Conservation (phyloP, 2,329 filamentous ascomycete genomes). For the Aspergillus vadensis region DNA sequence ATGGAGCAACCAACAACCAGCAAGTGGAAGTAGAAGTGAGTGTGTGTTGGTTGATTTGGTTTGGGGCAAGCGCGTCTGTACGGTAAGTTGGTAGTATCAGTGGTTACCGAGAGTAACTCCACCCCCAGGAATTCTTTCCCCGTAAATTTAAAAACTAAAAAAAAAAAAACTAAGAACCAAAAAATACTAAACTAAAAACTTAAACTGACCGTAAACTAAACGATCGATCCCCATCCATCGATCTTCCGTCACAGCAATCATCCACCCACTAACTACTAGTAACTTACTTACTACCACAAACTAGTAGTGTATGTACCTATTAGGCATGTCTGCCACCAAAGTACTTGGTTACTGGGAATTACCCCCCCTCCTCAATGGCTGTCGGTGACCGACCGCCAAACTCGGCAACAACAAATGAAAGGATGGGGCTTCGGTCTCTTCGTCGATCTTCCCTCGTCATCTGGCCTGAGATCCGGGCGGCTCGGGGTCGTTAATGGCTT, state of each 20-base stretch:
- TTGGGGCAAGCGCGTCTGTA: not conserved
- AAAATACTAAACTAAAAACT: too few species aligned
- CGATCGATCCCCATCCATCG: not conserved
- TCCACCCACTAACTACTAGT: not conserved
- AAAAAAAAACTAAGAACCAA: too few species aligned
- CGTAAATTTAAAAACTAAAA: too few species aligned
- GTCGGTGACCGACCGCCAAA: slow-evolving; percentile 14
- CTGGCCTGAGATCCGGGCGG: slow-evolving; percentile 8
- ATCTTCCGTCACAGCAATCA: not conserved
- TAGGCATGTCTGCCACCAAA: too few species aligned
- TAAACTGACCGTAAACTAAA: too few species aligned
- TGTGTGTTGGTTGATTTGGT: too few species aligned
- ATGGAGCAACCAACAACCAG: too few species aligned
- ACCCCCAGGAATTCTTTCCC: not conserved
- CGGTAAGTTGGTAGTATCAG: not conserved
- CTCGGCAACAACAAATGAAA: slow-evolving; percentile 1
- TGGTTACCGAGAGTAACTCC: not conserved
- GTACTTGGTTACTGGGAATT: too few species aligned
- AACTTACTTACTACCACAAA: too few species aligned
- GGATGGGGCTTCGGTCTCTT: not conserved
- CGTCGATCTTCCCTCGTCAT: slow-evolving; percentile 1
- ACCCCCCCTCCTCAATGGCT: not conserved
- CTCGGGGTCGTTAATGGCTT: not conserved
- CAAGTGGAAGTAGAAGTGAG: too few species aligned
- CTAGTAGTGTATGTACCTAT: too few species aligned